Base-by-base conservation (phyloP, 139 green algal genomes). In the Marvania coccoides region DNA sequence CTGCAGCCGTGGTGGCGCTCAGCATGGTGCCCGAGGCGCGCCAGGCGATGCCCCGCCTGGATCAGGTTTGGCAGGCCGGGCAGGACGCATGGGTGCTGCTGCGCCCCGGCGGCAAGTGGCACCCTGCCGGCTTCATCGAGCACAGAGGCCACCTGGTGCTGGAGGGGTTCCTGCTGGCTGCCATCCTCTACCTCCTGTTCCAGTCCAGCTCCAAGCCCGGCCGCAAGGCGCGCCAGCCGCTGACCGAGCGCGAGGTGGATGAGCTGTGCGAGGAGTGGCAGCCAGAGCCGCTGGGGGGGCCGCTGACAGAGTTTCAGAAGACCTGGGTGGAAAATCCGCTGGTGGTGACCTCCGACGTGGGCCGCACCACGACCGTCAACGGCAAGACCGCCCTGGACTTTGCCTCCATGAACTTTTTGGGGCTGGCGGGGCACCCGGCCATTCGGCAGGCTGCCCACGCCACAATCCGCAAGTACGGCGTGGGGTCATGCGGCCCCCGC, bases 401-500 rank as follows among this genome's bases (percentile, higher is more conserved):
- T 34, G 75, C 79, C 1, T 83, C 80, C 2, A 60, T 71, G n/a
- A 88, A 98, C 76, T 98, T 97, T 57, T 73, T 98, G 9, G 85
- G 82, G 19, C 55, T 98, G 4, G 73, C 83, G 12, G 80, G 77
- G 30, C 75, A 84, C 24, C 3, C 40, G 2, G 26, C 66, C 6
- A 75, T 89, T 31, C 13, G 58, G 69, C 78, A 30, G 24, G 64
- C 64, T 29, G 64, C 39, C 5, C 15, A 36, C 7, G 58, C 23
- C 9, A 86, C 90, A 1, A 82, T 98, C 19, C 60, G 85, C 35
- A 95, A 93, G 69, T 99, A 98, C 61, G 95, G 95, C 8, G 86
- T 96, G 8, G 95, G 95, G 13, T 90, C 88, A 1, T 99, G 95
- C 62, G 94, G 93, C 8, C 95, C 95, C 0, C 83, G 95, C 31